Base-by-base conservation (phyloP, 2,329 filamentous ascomycete genomes). In the Penicillium verrucosum region DNA sequence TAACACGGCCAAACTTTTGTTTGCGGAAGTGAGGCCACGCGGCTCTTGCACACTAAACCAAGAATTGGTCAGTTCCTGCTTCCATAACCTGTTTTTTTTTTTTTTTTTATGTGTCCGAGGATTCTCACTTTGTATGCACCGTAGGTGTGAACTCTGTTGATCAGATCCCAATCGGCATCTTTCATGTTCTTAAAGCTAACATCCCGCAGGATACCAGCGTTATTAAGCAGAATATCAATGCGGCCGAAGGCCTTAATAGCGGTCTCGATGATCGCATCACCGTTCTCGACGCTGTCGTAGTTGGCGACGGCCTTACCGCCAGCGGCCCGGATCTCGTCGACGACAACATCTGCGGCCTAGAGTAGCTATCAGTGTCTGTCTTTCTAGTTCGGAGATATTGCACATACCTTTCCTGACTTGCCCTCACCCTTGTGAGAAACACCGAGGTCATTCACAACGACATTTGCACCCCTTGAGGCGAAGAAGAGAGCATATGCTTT, bases 121-220 rank as follows among this genome's bases (percentile, higher is more conserved):
- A 32, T 56, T 29, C 67, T 42, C 66, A 81, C 80, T 76, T 96
- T 97, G 84, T 96, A 99, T 70, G 92, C 88, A 67, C 94, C 94
- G 72, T 86, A 89, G 68, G 97, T 87, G 77, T 99, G 93, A 56
- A 97, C 93, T 74, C 86, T 88, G 77, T 93, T 90, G 73, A 97
- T 89, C 66, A 97, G 80, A 73, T 99, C 93, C 94, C 94, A 99
- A 76, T 99, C 94, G 72, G 89, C 79, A 75, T 99, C 94, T 76
- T 89, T 94, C 85, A 97, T 95, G 80, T 97, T 97, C 85, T 96
- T 96, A 82, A 99, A 97, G 83, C 90, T 93, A 72, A 97, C 77
- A 79, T 97, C 92, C 60, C 93, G 89, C 59, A 96, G 83, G 72
- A 97, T 97, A 71, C 94, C 93, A 60, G 94, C 94, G 73, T 97